Percentiles rank a stretch among this genome's conserved stretches.
Evolutionary conservation across 192 early-diverging fungal genomes (phyloP).

Genomic region (Anaeromyces robustus): DNA sequence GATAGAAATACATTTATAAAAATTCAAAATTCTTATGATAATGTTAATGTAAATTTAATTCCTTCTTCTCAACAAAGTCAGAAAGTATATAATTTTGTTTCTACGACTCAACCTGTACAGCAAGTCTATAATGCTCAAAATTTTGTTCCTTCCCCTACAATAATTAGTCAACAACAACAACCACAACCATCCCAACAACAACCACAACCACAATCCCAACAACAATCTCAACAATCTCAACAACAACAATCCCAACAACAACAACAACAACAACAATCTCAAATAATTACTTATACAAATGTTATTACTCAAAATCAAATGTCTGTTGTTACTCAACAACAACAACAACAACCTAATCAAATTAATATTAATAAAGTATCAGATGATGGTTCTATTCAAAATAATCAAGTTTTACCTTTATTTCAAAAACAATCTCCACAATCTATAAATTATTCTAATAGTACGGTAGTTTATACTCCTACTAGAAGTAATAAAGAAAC

Average conservation of each 20-base stretch:
- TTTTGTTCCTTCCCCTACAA: neutral
- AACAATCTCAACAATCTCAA: too few relatives aligned
- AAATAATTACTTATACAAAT: too few relatives aligned
- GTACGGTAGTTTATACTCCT: neutral
- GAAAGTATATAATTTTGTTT: neutral
- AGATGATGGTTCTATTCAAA: neutral
- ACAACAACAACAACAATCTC: too few relatives aligned
- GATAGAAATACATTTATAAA: neutral
- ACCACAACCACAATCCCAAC: neutral
- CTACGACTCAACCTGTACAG: neutral
- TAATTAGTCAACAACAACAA: neutral
- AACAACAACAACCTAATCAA: too few relatives aligned
- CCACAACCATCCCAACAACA: neutral
- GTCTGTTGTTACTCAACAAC: too few relatives aligned
- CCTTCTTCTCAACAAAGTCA: neutral
- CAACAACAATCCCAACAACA: too few relatives aligned
- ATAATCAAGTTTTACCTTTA: neutral
- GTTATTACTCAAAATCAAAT: too few relatives aligned
- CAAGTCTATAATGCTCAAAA: neutral
- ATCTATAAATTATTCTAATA: neutral
- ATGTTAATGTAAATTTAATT: neutral
- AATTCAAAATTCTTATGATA: neutral
- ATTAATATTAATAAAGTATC: too few relatives aligned
- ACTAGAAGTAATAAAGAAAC: neutral
- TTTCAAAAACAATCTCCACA: neutral